phyloP scores from a whole-genome alignment of 805 yeast species.

The Myxozyma melibiosi region DNA sequence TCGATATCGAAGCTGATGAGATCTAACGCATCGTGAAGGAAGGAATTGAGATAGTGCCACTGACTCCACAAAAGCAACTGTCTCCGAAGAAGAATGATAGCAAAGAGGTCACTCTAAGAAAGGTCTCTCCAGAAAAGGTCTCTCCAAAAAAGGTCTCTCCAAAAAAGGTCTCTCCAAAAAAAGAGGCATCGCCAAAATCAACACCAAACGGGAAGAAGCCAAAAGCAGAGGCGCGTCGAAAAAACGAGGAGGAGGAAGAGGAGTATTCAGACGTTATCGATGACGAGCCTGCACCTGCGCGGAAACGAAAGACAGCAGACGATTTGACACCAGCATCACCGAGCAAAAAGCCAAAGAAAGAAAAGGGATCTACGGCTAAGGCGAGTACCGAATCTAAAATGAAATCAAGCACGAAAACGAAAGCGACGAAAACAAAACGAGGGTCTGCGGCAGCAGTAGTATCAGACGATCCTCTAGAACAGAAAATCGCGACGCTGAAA shows the following conservation, averaged over 20 bases:
- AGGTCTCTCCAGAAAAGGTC: too few relatives aligned
- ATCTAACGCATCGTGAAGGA: too few relatives aligned
- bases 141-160: too few relatives aligned
- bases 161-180: not conserved
- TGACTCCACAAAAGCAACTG: not conserved
- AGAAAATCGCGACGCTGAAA: conserved; percentile 37
- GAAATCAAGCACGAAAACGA: not conserved
- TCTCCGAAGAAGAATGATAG: not conserved
- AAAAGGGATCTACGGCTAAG: not conserved
- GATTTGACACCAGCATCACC: not conserved
- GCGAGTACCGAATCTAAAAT: not conserved
- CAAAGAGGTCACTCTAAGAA: too few relatives aligned
- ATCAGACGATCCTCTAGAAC: conserved; percentile 16
- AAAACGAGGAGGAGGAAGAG: conserved; percentile 1
- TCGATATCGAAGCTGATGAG: too few relatives aligned
- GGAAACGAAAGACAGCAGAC: conserved; percentile 5
- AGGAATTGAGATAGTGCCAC: too few relatives aligned
- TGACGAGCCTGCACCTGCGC: conserved; percentile 1
- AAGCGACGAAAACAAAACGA: not conserved
- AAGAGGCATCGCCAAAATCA: not conserved
- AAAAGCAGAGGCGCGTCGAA: not conserved
- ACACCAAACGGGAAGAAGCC: not conserved
- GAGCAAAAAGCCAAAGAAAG: not conserved
- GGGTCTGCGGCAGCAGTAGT: not conserved
- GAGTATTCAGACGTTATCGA: conserved; percentile 21